A percentile compares a stretch with the other conserved stretches of the same genome.
Conservation (phyloP, 2,329 filamentous ascomycete species). For the Alternaria panax region DNA sequence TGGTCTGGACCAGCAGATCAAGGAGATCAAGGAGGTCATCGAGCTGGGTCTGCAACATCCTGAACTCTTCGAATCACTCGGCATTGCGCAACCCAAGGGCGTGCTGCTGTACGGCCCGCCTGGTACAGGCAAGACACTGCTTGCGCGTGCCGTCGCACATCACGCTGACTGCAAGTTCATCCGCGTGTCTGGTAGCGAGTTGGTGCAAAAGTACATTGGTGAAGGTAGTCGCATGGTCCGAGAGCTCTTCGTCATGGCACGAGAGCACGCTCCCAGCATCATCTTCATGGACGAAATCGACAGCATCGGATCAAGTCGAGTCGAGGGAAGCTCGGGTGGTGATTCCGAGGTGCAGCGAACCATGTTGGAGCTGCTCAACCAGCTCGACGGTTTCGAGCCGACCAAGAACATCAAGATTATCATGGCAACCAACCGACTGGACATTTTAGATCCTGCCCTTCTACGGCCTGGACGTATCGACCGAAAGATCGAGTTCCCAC, state of each 20-base stretch:
- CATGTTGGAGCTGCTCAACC: conserved; percentile 97
- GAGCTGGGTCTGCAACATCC: conserved; percentile 98
- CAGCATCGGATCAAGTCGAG: conserved; percentile 95
- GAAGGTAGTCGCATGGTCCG: conserved; percentile 98
- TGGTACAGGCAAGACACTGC: conserved; percentile 94
- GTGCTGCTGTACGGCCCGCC: conserved; percentile 96
- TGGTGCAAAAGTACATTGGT: conserved; percentile 99
- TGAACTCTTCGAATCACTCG: conserved; percentile 97
- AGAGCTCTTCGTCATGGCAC: conserved; percentile 98
- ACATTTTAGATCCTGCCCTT: conserved; percentile 94
- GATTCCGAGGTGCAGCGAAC: conserved; percentile 98
- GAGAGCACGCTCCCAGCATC: conserved; percentile 96
- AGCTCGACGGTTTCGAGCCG: conserved; percentile 97
- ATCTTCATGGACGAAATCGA: conserved; percentile 99
- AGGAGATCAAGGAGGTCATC: conserved; percentile 99
- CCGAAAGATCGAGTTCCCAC: conserved; percentile 98
- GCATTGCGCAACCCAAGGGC: conserved; percentile 97
- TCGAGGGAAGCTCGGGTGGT: conserved; percentile 92
- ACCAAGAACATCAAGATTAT: conserved; percentile 99
- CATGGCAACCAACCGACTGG: conserved; percentile 98
- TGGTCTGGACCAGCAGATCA: conserved; percentile 97
- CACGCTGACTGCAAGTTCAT: conserved; percentile 99
- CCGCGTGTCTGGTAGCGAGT: conserved; percentile 90
- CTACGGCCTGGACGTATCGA: conserved; percentile 97
- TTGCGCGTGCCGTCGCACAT: conserved; percentile 94